Evolutionary conservation across 1,284 basidiomycete genomes (phyloP).

Genomic region (Meira nashicola): DNA sequence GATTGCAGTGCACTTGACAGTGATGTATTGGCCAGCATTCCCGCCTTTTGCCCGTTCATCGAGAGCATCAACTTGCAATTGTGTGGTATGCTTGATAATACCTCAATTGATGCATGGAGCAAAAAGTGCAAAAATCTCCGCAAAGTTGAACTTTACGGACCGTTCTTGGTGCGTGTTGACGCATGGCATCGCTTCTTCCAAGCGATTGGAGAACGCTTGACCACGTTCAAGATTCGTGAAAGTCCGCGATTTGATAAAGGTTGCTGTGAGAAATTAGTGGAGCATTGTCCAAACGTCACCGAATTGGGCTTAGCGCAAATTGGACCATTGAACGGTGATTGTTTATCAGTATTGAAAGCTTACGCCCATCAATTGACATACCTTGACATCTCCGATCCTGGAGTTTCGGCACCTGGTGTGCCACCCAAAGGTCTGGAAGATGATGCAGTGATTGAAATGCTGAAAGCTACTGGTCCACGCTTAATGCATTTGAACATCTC

Average conservation of each 20-base stretch:
- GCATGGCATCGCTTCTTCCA: slow-evolving; percentile 75
- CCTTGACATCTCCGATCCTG: slow-evolving; percentile 65
- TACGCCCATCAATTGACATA: slow-evolving; percentile 57
- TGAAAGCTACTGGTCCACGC: slow-evolving; percentile 59
- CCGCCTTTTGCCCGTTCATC: slow-evolving; percentile 39
- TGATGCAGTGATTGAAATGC: slow-evolving; percentile 61
- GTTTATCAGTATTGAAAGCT: slow-evolving; percentile 37
- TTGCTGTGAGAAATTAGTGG: slow-evolving; percentile 65
- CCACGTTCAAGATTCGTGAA: slow-evolving; percentile 68
- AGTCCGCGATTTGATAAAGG: slow-evolving; percentile 79
- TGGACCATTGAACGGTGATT: slow-evolving; percentile 58
- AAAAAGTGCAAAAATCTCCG: slow-evolving; percentile 65
- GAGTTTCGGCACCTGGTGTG: slow-evolving; percentile 49
- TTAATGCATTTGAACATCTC: slow-evolving; percentile 64
- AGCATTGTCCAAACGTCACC: slow-evolving; percentile 63
- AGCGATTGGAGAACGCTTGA: slow-evolving; percentile 60
- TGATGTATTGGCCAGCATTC: slow-evolving; percentile 35
- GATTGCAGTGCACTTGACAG: slow-evolving; percentile 66
- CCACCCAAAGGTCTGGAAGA: slow-evolving; percentile 58
- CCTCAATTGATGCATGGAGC: slow-evolving; percentile 65
- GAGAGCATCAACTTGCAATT: slow-evolving; percentile 65
- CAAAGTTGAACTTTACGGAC: slow-evolving; percentile 75
- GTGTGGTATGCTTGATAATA: slow-evolving; percentile 77
- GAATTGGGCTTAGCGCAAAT: slow-evolving; percentile 76
- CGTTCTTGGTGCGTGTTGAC: slow-evolving; percentile 73